These are phyloP conservation scores for Wallemia mellicola DNA, from an alignment of 1,284 basidiomycete genomes.

Conservation along the genomic window DNA sequence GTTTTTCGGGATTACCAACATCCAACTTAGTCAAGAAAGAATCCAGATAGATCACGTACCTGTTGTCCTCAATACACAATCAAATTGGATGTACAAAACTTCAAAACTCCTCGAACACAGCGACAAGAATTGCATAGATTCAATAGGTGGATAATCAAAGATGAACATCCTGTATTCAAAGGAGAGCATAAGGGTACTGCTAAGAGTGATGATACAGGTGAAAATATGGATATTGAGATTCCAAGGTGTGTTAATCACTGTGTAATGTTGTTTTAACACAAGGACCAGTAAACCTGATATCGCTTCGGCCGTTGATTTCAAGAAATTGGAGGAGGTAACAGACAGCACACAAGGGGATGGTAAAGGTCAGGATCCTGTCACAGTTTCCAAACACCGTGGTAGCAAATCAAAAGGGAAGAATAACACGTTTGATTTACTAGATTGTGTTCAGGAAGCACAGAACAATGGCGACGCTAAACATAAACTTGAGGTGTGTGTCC, in stretches of 20 bases:
- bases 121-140: conserved; percentile 39
- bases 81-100: conserved; percentile 40
- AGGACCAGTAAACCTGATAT: too few species aligned
- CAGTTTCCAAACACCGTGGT: not conserved
- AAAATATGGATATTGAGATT: not conserved
- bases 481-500: conserved; percentile 28
- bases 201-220: not conserved
- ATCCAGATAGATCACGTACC: conserved; percentile 44
- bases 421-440: conserved; percentile 14
- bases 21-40: conserved; percentile 16
- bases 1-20: conserved; percentile 10
- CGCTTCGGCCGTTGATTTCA: too few species aligned
- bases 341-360: too few species aligned
- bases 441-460: conserved; percentile 24
- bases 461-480: conserved; percentile 11
- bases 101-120: conserved; percentile 46
- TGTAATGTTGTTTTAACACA: too few species aligned
- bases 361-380: too few species aligned
- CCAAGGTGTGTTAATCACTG: not conserved
- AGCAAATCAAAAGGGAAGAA: conserved; percentile 3
- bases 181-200: conserved; percentile 9
- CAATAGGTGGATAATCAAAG: conserved; percentile 19
- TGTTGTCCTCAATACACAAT: conserved; percentile 89
- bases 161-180: conserved; percentile 29
- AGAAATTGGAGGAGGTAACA: too few species aligned